These are phyloP conservation scores for Infundibulicybe gibba DNA, from an alignment of 768 basidiomycete species.

Conservation along the genomic window DNA sequence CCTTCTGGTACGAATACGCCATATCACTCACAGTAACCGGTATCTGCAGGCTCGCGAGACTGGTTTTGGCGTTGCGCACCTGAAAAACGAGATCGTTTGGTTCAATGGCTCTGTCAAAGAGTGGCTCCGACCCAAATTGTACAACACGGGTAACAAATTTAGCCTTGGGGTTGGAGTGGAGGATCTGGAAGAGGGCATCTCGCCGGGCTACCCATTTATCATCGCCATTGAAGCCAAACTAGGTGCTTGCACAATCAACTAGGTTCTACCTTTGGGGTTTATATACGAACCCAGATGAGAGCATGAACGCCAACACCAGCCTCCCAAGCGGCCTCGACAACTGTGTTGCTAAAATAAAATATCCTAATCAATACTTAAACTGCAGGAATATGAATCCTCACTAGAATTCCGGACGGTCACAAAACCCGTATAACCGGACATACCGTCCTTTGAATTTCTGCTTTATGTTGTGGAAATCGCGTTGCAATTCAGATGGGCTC, in stretches of 20 bases:
- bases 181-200: conserved; percentile 43
- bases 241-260: conserved; percentile 1
- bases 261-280: neutral
- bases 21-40: conserved; percentile 69
- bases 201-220: conserved; percentile 53
- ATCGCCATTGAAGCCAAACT: conserved; percentile 47
- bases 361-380: neutral
- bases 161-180: conserved; percentile 59
- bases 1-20: conserved; percentile 54
- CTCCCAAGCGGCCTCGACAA: conserved; percentile 67
- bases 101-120: conserved; percentile 54
- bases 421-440: conserved; percentile 52
- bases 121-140: conserved; percentile 71
- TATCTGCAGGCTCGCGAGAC: conserved; percentile 49
- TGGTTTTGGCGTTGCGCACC: conserved; percentile 44
- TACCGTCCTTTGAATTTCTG: conserved; percentile 60
- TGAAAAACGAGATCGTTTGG: conserved; percentile 46
- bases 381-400: conserved; percentile 14
- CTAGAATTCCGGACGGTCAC: conserved; percentile 46
- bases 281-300: conserved; percentile 58
- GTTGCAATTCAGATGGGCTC: conserved; percentile 41
- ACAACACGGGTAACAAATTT: conserved; percentile 62
- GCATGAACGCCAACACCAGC: conserved; percentile 71
- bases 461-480: conserved; percentile 60
- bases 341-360: conserved; percentile 35